Evolutionary conservation across 306 rosid genomes (phyloP), one percentile per base, ranked within the genome.

Genomic region (Hippophae gyantsensis): DNA sequence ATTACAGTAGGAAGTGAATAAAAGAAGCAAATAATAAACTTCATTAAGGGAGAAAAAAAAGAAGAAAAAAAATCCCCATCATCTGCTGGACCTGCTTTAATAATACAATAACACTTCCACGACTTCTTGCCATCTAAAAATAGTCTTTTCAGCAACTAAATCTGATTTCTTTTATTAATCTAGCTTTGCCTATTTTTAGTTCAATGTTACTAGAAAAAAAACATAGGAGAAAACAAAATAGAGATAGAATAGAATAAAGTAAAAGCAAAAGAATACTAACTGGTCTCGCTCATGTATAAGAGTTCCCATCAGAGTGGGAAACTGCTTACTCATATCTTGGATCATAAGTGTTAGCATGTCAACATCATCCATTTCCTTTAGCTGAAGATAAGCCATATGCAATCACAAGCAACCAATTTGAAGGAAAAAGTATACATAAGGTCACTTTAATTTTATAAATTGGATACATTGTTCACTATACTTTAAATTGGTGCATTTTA

Each of bases 241-340:
- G 23, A 18, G 23, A 18, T 38, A 48, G 11, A 26, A 13, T 14
- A 13, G 51, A 65, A 55, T 18, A 18, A 41, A 9, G 27, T 18
- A 56, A 67, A 56, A 56, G 59, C 46, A 73, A 54, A 72, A 62
- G 44, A 71, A 42, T 66, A 72, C 88, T 73, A 68, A 88, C 99
- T 72, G 87, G 77, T 92, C 99, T 62, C 99, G 88, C 77, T 92
- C 99, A 43, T 78, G 88, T 72, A 88, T 84, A 60, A 92, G 93
- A 11, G 99, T 92, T 73, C 88, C 95, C 96, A 87, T 92, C 45
- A 92, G 75, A 69, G 96, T 86, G 47, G 99, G 99, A 66, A 76
- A 92, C 71, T 85, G 82, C 84, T 83, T 92, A 56, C 93, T 83
- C 96, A 86, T 78, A 72, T 85, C 95, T 74, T 92, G 99, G 75